phyloP scores from a whole-genome alignment of 768 basidiomycete genomes.

The Psilocybe cubensis region DNA sequence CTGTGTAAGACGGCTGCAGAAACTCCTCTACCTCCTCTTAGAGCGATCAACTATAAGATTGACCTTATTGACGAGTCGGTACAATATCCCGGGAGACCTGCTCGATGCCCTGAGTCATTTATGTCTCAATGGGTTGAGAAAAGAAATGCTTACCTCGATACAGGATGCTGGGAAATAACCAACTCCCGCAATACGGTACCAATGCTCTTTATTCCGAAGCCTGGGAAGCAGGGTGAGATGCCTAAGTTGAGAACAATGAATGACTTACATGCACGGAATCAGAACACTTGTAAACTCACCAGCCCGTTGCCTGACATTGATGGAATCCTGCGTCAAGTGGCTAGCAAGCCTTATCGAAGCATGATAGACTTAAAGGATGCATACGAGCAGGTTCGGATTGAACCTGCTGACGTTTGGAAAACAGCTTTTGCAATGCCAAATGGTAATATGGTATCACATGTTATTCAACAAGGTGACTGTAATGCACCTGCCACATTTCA shows the following conservation, averaged over 20 bases:
- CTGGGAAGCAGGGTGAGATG: slow-evolving; percentile 20
- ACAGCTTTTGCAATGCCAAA: slow-evolving; percentile 38
- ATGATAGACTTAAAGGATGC: slow-evolving; percentile 37
- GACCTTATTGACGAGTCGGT: slow-evolving; percentile 35
- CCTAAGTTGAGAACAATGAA: slow-evolving; percentile 28
- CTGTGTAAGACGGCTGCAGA: slow-evolving; percentile 28
- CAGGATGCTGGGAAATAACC: slow-evolving; percentile 30
- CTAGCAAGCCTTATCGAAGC: slow-evolving; percentile 24
- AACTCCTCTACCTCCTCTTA: slow-evolving; percentile 34
- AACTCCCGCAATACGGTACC: slow-evolving; percentile 34
- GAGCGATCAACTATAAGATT: slow-evolving; percentile 43
- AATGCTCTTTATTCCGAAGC: slow-evolving; percentile 28
- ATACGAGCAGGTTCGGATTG: slow-evolving; percentile 39
- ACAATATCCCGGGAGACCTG: slow-evolving; percentile 34
- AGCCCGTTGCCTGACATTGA: slow-evolving; percentile 31
- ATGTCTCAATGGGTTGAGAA: slow-evolving; percentile 27
- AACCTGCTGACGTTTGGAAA: slow-evolving; percentile 29
- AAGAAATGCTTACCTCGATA: slow-evolving; percentile 24
- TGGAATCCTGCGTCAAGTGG: slow-evolving; percentile 24
- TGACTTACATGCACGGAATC: slow-evolving; percentile 36
- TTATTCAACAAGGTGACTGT: slow-evolving; percentile 24
- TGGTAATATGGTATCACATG: slow-evolving; percentile 46
- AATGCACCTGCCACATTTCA: slow-evolving; percentile 49
- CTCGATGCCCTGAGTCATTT: slow-evolving; percentile 38
- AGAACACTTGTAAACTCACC: slow-evolving; percentile 35